These are phyloP conservation scores for Arabis hirsuta DNA, from an alignment of 345 rosid genomes.

Conservation along the genomic window DNA sequence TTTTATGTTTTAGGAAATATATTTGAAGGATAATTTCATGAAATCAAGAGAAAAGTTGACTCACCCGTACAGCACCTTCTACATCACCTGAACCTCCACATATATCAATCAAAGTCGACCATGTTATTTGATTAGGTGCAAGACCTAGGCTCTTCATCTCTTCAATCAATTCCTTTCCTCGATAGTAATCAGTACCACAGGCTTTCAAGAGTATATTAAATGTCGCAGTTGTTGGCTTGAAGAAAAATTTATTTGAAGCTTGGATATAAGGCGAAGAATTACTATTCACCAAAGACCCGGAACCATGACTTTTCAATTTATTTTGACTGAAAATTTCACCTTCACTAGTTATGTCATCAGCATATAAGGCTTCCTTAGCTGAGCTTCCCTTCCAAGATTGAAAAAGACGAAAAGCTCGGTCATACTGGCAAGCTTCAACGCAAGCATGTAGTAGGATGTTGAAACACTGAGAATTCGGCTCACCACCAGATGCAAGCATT, in stretches of 20 bases:
- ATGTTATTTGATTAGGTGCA: conserved; percentile 75
- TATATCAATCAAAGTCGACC: conserved; percentile 84
- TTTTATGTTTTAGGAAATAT: conserved; percentile 16
- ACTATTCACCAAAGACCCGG: conserved; percentile 36
- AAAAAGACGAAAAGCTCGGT: conserved; percentile 92
- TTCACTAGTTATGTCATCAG: conserved; percentile 36
- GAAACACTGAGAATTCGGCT: conserved; percentile 85
- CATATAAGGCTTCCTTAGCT: conserved; percentile 37
- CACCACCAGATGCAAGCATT: conserved; percentile 83
- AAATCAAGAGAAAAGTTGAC: conserved; percentile 18
- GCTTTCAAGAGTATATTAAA: conserved; percentile 86
- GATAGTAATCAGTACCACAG: conserved; percentile 71
- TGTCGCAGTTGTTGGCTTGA: conserved; percentile 73
- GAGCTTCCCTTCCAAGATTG: conserved; percentile 61
- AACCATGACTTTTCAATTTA: conserved; percentile 22
- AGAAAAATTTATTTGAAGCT: conserved; percentile 54
- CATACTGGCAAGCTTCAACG: conserved; percentile 86
- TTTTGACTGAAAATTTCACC: conserved; percentile 28
- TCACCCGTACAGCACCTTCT: conserved; percentile 80
- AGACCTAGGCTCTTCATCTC: conserved; percentile 83
- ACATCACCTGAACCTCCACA: conserved; percentile 76
- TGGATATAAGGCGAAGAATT: conserved; percentile 47
- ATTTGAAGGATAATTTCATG: background rate
- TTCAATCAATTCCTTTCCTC: conserved; percentile 73
- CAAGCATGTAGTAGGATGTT: conserved; percentile 89